Base-by-base conservation (phyloP, 768 basidiomycete genomes). In the Leucosporidium creatinivorum region DNA sequence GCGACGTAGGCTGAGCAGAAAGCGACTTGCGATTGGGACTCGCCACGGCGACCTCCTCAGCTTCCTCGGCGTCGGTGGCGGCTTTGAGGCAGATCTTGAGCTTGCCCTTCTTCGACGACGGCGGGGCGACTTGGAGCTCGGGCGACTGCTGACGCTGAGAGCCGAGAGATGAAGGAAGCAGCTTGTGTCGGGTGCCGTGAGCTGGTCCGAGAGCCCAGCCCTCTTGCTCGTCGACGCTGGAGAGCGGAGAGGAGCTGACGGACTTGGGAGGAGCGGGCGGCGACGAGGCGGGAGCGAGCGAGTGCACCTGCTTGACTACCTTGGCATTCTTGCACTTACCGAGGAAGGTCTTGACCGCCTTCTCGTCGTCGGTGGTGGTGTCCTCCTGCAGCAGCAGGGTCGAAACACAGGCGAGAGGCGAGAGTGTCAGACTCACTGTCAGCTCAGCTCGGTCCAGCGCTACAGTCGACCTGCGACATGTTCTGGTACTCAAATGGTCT, bases 41-140 rank as follows among this genome's bases (percentile, higher is more conserved):
- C 97, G 98, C 94, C 81, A 98, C 76, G 90, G 92, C 74, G 97
- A 98, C 79, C 84, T 98, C 30, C 86, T 98, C 31, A 90, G 96
- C 36, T 87, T 99, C 63, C 85, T 99, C 28, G 94, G 96, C 68
- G 93, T 91, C 5, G 91, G 98, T 78, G 97, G 98, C 84, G 86
- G 83, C 75, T 98, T n/a, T n/a, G n/a, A n/a, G n/a, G n/a, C 97
- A 85, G 98, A 98, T 79, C 93, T 94, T 9, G 93, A 87, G 73
- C 88, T 92, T 58, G 87, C 92, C 69, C 93, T 98, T 78, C 90
- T 96, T 67, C 98, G 94, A 66, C 98, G 94, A 66, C 89, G 93
- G 58, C 96, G 94, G 3, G 97, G 94, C 0, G 94, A 99, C 79
- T 85, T 98, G 44, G 94, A 94, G 8, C 83, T 98, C 12, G 98